phyloP scores from a whole-genome alignment of 331 rosid genomes.

The Quercus tomentella region DNA sequence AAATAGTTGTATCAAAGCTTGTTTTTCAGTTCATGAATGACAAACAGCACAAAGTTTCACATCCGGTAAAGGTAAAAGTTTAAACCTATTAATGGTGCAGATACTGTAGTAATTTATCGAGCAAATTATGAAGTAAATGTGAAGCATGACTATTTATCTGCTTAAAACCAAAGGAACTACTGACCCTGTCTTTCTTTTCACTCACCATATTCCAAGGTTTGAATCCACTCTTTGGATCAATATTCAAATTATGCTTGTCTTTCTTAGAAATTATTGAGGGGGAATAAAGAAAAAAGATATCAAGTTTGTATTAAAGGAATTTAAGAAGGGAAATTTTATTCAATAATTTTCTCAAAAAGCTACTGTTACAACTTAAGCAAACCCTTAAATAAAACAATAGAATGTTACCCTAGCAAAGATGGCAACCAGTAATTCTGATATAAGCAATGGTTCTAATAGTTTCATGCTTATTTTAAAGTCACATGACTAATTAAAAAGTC shows the following conservation, averaged over 20 bases:
- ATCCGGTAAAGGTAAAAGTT: conserved; percentile 68
- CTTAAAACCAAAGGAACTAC: not conserved
- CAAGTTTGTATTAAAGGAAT: not conserved
- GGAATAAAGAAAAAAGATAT: not conserved
- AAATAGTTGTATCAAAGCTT: conserved; percentile 54
- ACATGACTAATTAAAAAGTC: too few species aligned
- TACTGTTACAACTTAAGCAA: too few species aligned
- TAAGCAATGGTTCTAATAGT: too few species aligned
- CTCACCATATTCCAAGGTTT: not conserved
- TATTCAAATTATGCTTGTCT: not conserved
- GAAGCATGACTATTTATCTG: not conserved
- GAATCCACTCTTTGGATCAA: not conserved
- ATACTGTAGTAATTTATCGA: not conserved
- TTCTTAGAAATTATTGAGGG: not conserved
- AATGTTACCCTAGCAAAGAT: too few species aligned
- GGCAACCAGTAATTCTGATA: too few species aligned
- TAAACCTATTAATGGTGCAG: conserved; percentile 8
- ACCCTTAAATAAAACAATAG: too few species aligned
- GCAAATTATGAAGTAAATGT: not conserved
- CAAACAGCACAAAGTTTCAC: conserved; percentile 41
- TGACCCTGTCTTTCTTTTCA: not conserved
- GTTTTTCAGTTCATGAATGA: conserved; percentile 43
- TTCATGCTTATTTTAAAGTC: too few species aligned
- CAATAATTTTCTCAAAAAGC: too few species aligned
- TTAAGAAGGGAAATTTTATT: too few species aligned